These are phyloP conservation scores for Starmerella geochares DNA, from an alignment of 805 yeast genomes.

Conservation along the genomic window DNA sequence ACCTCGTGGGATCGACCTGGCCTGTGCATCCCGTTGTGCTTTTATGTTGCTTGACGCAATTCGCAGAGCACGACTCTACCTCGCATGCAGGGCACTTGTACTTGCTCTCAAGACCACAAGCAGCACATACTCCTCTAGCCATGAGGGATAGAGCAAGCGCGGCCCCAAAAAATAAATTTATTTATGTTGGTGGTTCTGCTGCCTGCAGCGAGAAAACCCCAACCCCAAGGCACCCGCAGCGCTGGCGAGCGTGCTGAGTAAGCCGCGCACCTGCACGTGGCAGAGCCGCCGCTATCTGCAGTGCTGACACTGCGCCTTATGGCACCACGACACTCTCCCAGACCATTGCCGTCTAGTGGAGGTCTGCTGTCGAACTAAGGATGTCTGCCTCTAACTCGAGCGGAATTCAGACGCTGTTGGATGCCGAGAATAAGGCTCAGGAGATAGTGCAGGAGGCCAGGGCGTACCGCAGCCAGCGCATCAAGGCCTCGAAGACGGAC, in stretches of 20 bases:
- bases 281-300: too few species aligned
- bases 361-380: background rate
- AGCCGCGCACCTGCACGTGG: too few species aligned
- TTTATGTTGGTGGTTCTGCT: background rate
- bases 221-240: too few species aligned
- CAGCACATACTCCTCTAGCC: constrained; percentile 1
- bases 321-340: too few species aligned
- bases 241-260: too few species aligned
- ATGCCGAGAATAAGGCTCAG: constrained; percentile 96
- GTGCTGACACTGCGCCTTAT: too few species aligned
- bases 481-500: constrained; percentile 89
- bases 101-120: constrained; percentile 35
- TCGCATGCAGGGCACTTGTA: constrained; percentile 78
- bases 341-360: background rate
- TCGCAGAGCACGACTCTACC: constrained; percentile 54
- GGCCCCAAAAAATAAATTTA: background rate
- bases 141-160: too few species aligned
- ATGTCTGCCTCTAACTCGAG: constrained; percentile 39
- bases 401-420: constrained; percentile 63
- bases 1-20: constrained; percentile 47
- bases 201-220: background rate
- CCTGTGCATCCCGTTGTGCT: constrained; percentile 56
- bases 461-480: constrained; percentile 52
- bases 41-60: constrained; percentile 66
- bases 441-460: constrained; percentile 89